phyloP scores from a whole-genome alignment of 306 rosid species.

The Pterocarpus santalinus region DNA sequence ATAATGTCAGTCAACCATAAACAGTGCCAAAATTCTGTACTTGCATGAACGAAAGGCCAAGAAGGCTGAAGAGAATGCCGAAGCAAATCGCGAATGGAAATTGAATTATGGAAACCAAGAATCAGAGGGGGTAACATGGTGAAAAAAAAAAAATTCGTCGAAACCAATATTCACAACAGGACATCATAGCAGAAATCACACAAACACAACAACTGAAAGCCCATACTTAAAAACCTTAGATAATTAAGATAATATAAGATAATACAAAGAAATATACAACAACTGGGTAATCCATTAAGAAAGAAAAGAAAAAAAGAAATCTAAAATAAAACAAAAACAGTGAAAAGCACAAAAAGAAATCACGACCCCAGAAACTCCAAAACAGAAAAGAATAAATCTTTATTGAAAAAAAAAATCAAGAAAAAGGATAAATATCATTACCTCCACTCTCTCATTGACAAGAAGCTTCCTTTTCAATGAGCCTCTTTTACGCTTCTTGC shows the following conservation, averaged over 20 bases:
- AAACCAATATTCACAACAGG: slow-evolving; percentile 10
- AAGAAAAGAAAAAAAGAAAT: not conserved
- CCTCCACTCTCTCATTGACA: slow-evolving; percentile 57
- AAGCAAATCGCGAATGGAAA: not conserved
- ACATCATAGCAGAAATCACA: not conserved
- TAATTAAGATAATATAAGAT: no score
- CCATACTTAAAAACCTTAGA: not conserved
- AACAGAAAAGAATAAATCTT: slow-evolving; percentile 12
- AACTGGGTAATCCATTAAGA: not conserved
- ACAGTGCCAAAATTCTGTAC: slow-evolving; percentile 26
- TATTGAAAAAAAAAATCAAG: not conserved
- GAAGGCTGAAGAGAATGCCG: slow-evolving; percentile 14
- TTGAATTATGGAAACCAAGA: slow-evolving; percentile 9
- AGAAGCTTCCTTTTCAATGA: slow-evolving; percentile 30
- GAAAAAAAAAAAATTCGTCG: not conserved
- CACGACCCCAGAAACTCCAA: slow-evolving; percentile 20
- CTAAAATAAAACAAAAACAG: not conserved
- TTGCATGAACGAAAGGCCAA: slow-evolving; percentile 28
- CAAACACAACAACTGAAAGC: not conserved
- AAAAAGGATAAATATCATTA: slow-evolving; percentile 7
- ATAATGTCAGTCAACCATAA: not conserved
- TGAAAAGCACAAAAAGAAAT: not conserved
- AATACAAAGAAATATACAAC: not conserved
- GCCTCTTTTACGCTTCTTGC: slow-evolving; percentile 40
- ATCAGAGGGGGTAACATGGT: not conserved